Evolutionary conservation across 495 filamentous ascomycete species (phyloP).

Genomic region (Daldinia concentrica): DNA sequence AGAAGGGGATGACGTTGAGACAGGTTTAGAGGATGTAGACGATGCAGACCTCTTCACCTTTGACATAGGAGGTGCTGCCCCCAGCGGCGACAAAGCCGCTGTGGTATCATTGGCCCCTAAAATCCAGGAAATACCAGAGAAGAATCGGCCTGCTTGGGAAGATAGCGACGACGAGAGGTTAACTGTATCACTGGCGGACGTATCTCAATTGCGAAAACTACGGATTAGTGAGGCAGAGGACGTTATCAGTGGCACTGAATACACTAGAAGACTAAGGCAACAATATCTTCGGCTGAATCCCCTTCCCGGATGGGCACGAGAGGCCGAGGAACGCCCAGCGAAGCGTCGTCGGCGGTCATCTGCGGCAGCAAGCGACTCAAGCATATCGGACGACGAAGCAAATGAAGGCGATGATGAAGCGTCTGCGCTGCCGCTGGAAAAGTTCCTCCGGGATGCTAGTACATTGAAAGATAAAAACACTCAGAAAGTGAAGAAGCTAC

Average conservation of each 20-base stretch:
- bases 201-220: constrained; percentile 79
- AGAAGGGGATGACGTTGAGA: constrained; percentile 49
- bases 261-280: constrained; percentile 76
- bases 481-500: constrained; percentile 69
- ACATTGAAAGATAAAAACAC: constrained; percentile 59
- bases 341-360: constrained; percentile 67
- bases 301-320: constrained; percentile 77
- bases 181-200: constrained; percentile 78
- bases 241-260: constrained; percentile 84
- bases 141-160: constrained; percentile 74
- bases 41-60: constrained; percentile 69
- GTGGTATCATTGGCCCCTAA: constrained; percentile 51
- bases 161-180: constrained; percentile 96
- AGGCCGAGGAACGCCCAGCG: constrained; percentile 51
- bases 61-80: constrained; percentile 52
- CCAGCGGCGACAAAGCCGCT: constrained; percentile 46
- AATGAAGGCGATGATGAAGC: constrained; percentile 69
- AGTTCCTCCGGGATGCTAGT: constrained; percentile 75
- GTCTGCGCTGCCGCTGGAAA: constrained; percentile 78
- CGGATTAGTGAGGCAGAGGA: constrained; percentile 83
- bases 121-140: constrained; percentile 47
- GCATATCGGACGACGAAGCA: constrained; percentile 61
- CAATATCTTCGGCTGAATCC: constrained; percentile 86
- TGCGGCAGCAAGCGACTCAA: constrained; percentile 53
- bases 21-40: constrained; percentile 61